phyloP scores from a whole-genome alignment of 805 yeast species.

The Torulaspora maleeae region DNA sequence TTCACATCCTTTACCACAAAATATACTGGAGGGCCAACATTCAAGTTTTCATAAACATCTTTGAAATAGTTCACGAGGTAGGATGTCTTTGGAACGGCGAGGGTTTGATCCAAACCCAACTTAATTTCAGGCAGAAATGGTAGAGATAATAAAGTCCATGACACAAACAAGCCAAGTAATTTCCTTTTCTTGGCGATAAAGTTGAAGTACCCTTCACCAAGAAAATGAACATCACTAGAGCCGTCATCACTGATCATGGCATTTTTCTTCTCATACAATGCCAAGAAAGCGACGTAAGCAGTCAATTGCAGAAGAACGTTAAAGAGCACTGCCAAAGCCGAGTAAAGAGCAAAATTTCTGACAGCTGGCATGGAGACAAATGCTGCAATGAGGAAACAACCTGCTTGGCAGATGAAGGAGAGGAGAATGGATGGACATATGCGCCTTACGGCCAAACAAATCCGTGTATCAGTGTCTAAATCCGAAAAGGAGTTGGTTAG shows the following conservation, averaged over 20 bases:
- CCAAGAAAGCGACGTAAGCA: conserved; percentile 65
- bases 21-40: conserved; percentile 89
- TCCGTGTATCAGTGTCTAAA: conserved; percentile 51
- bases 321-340: conserved; percentile 77
- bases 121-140: conserved; percentile 62
- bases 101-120: conserved; percentile 83
- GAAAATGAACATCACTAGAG: conserved; percentile 10
- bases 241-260: conserved; percentile 11
- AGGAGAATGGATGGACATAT: conserved; percentile 85
- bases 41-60: conserved; percentile 65
- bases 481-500: conserved; percentile 46
- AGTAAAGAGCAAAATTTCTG: conserved; percentile 83
- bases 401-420: conserved; percentile 72
- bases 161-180: conserved; percentile 50
- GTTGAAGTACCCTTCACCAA: conserved; percentile 35
- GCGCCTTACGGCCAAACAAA: conserved; percentile 59
- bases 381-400: conserved; percentile 74
- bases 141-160: conserved; percentile 65
- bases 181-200: conserved; percentile 47
- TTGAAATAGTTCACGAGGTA: conserved; percentile 76
- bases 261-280: conserved; percentile 33
- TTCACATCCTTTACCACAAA: conserved; percentile 71
- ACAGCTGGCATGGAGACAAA: conserved; percentile 94
- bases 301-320: conserved; percentile 79
- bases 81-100: conserved; percentile 81